Base-by-base conservation (phyloP, 2,329 filamentous ascomycete genomes). In the Ampelomyces quisqualis region DNA sequence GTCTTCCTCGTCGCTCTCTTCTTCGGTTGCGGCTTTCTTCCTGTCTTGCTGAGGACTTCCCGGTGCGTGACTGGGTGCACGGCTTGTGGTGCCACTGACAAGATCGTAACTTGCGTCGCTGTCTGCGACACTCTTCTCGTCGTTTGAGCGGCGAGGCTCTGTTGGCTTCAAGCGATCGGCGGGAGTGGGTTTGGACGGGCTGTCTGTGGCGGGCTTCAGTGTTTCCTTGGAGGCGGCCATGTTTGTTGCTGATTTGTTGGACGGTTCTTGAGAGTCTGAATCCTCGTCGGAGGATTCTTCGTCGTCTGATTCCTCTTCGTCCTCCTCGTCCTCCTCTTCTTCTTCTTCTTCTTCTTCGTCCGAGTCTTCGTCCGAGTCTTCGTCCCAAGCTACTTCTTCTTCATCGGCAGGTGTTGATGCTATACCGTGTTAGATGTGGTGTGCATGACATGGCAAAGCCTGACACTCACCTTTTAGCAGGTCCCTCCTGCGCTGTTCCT, bases 41-140 rank as follows among this genome's bases (percentile, higher is more conserved):
- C 74, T 73, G 2, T 67, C 71, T 42, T 80, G 77, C 58, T 78
- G 77, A 2, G 81, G 81, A 45, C 78, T 83, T 4, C 79, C 78
- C 1, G 89, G 86, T 11, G 89, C 85, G 51, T 87, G 86, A 67
- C 88, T 95, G 1, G 89, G 86, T 11, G 89, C 85, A 51, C 87
- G 86, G 66, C 88, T 95, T 31, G 82, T 76, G 5, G 85, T 84
- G 6, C 86, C 86, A 31, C 72, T 75, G 3, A 98, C 89, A 22
- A 98, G 78, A 66, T 98, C 93, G 67, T 98, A 98, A 72, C 90
- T 95, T 13, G 88, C 88, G 58, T 98, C 93, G 65, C 91, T 96
- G 59, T 93, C 93, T 6, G 90, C 83, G 55, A 93, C 87, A 18
- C 88, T 94, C 66, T 91, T 90, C 66, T 68, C 67, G 31, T 75